Conservation (phyloP, 345 rosid species). For the Atalantia buxifolia region DNA sequence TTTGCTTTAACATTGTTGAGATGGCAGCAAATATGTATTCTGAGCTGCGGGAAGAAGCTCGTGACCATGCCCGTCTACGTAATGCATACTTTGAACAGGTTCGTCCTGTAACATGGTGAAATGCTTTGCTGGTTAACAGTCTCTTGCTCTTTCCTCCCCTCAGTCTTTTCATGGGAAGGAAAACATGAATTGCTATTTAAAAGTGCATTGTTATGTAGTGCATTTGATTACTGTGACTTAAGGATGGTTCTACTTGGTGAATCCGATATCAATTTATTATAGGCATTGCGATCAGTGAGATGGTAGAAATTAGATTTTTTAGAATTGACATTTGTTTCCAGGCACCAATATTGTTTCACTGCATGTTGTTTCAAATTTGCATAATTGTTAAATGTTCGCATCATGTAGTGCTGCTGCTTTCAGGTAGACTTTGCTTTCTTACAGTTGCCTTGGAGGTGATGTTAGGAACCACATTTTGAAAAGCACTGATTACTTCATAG, state of each 20-base stretch:
- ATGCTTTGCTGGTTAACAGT: neutral
- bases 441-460: neutral
- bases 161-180: neutral
- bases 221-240: neutral
- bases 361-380: neutral
- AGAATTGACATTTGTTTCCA: neutral
- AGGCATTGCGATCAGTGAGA: neutral
- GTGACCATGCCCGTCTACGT: slow-evolving; percentile 85
- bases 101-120: slow-evolving; percentile 14
- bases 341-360: neutral
- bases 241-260: neutral
- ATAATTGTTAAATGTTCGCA: neutral
- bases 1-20: slow-evolving; percentile 50
- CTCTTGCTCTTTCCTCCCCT: neutral
- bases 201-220: neutral
- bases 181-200: neutral
- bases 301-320: neutral
- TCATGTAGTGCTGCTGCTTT: neutral
- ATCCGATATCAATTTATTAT: neutral
- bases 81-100: slow-evolving; percentile 95
- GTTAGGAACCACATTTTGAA: neutral
- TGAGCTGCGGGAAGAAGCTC: slow-evolving; percentile 89
- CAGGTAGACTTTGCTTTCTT: neutral
- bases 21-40: slow-evolving; percentile 82
- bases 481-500: neutral